Percentiles rank a stretch among this genome's conserved stretches.
These are phyloP conservation scores for Boletus vinaceobasis DNA, from an alignment of 768 basidiomycete species.

Conservation along the genomic window DNA sequence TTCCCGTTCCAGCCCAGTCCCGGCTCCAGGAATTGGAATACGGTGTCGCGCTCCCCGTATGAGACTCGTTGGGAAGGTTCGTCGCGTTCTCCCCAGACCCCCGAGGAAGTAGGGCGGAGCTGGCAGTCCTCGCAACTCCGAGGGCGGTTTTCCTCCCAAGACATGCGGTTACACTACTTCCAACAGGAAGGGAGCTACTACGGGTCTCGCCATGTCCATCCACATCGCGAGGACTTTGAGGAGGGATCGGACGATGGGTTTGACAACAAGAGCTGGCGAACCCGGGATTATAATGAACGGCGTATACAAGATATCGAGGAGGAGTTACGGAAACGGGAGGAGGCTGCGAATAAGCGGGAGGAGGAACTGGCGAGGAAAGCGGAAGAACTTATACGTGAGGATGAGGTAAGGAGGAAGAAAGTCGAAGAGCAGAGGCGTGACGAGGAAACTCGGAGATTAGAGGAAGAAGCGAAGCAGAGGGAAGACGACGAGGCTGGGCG, in stretches of 20 bases:
- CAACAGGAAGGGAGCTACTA: constrained; percentile 20
- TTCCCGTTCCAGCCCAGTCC: not conserved
- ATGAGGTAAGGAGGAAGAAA: constrained; percentile 23
- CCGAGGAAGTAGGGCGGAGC: constrained; percentile 28
- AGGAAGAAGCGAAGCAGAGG: constrained; percentile 26
- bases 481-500: constrained; percentile 25
- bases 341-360: constrained; percentile 33
- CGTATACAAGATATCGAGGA: constrained; percentile 32
- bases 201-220: constrained; percentile 19
- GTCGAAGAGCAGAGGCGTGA: constrained; percentile 29
- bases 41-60: constrained; percentile 22
- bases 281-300: constrained; percentile 31
- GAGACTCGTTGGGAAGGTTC: constrained; percentile 28
- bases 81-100: constrained; percentile 29
- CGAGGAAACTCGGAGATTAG: constrained; percentile 23
- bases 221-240: constrained; percentile 29
- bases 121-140: constrained; percentile 31
- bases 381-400: constrained; percentile 34
- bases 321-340: constrained; percentile 30
- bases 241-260: constrained; percentile 31
- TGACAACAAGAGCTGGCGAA: constrained; percentile 30
- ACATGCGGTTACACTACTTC: constrained; percentile 24
- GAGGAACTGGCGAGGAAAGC: constrained; percentile 34
- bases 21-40: constrained; percentile 19
- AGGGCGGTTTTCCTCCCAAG: constrained; percentile 28